These are phyloP conservation scores for Polyplosphaeria fusca DNA, from an alignment of 495 filamentous ascomycete species.

Conservation along the genomic window DNA sequence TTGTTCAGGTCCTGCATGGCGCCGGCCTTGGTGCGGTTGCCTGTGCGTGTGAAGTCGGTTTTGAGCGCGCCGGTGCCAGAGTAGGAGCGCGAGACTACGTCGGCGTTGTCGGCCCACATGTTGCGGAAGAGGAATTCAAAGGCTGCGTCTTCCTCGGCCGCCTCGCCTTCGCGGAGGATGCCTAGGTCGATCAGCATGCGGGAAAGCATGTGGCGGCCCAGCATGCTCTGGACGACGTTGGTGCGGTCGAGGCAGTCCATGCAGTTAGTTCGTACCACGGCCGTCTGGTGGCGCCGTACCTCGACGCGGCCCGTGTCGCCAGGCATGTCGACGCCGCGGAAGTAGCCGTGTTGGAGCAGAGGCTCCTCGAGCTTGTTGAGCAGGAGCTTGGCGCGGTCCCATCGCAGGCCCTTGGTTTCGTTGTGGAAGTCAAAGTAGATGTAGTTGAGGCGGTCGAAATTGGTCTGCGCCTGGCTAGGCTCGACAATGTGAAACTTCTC, in stretches of 20 bases:
- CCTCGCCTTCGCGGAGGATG: slow-evolving; percentile 66
- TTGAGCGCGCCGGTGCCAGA: slow-evolving; percentile 94
- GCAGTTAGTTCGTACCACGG: slow-evolving; percentile 93
- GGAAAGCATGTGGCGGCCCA: slow-evolving; percentile 82
- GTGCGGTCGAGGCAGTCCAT: slow-evolving; percentile 99
- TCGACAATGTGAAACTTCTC: slow-evolving; percentile 83
- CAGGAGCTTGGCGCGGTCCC: slow-evolving; percentile 86
- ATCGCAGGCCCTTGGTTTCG: slow-evolving; percentile 89
- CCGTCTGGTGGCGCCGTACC: slow-evolving; percentile 71
- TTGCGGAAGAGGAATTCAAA: slow-evolving; percentile 92
- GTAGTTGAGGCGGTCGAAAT: slow-evolving; percentile 83
- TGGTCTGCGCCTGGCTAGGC: slow-evolving; percentile 54
- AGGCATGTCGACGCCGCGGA: slow-evolving; percentile 84
- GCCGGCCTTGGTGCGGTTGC: slow-evolving; percentile 78
- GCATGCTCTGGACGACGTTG: slow-evolving; percentile 95
- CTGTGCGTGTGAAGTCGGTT: slow-evolving; percentile 90
- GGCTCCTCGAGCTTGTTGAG: slow-evolving; percentile 73
- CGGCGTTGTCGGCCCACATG: slow-evolving; percentile 97
- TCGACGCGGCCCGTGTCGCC: slow-evolving; percentile 70
- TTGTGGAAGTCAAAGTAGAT: slow-evolving; percentile 98
- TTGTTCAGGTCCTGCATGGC: slow-evolving; percentile 78
- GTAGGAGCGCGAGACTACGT: slow-evolving; percentile 87
- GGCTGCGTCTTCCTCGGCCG: slow-evolving; percentile 62
- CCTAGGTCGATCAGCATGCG: slow-evolving; percentile 81
- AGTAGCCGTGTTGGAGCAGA: slow-evolving; percentile 76